These are phyloP conservation scores for Euphorbia celastroides DNA, from an alignment of 441 rosid species.

Conservation along the genomic window DNA sequence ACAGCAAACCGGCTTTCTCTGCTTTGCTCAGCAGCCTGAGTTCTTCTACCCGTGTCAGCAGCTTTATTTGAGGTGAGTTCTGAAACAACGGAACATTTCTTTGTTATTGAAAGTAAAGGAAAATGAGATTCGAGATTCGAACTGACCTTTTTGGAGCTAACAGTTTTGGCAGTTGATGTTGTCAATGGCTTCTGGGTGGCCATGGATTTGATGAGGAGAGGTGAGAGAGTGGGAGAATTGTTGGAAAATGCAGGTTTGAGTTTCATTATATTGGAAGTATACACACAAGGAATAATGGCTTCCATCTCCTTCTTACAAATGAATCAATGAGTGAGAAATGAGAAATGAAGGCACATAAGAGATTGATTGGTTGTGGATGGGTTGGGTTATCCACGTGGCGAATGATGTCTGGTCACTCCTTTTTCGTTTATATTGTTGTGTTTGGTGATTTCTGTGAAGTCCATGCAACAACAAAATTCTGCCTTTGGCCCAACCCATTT, in stretches of 20 bases:
- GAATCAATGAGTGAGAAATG: constrained; percentile 3
- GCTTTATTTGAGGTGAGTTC: constrained; percentile 49
- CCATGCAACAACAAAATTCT: not conserved
- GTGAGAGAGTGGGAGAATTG: not conserved
- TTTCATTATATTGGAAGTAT: constrained; percentile 4
- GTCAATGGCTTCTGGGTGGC: constrained; percentile 67
- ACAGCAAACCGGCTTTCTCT: constrained; percentile 78
- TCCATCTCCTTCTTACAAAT: constrained; percentile 12
- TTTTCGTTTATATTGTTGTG: not conserved
- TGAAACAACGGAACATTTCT: not conserved
- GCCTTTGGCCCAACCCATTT: not conserved
- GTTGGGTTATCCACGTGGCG: constrained; percentile 21
- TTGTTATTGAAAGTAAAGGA: not conserved
- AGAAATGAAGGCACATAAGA: not conserved
- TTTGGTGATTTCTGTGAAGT: not conserved
- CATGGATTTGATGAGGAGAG: constrained; percentile 45
- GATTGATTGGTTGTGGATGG: constrained; percentile 11
- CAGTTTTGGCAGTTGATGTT: constrained; percentile 39
- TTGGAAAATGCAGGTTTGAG: constrained; percentile 9
- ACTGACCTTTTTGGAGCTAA: constrained; percentile 40
- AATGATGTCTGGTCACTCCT: not conserved
- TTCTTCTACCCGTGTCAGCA: constrained; percentile 81
- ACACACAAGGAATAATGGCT: not conserved
- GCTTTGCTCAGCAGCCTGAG: constrained; percentile 80
- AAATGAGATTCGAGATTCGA: not conserved